Percentiles rank a stretch among this genome's conserved stretches.
Evolutionary conservation across 208 protist genomes (phyloP).

Genomic region (Leishmania turanica): DNA sequence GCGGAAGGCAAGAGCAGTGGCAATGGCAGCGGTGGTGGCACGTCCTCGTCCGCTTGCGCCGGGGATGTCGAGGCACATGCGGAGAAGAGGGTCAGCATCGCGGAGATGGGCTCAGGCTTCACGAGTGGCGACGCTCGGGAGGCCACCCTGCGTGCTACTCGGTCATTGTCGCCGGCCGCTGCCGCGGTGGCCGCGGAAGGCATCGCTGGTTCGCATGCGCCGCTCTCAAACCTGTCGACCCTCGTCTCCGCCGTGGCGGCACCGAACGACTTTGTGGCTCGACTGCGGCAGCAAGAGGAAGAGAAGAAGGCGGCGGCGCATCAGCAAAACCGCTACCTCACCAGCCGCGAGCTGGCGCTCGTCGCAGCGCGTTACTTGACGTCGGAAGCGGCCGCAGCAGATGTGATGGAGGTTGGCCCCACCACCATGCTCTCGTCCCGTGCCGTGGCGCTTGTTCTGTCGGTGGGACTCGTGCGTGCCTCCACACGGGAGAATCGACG

Average conservation of each 20-base stretch:
- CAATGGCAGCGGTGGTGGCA: not conserved
- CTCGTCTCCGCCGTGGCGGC: slow-evolving; percentile 21
- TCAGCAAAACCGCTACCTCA: slow-evolving; percentile 28
- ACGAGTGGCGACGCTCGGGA: slow-evolving; percentile 14
- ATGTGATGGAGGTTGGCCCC: slow-evolving; percentile 14
- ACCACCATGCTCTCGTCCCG: slow-evolving; percentile 10
- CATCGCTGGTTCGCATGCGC: not conserved
- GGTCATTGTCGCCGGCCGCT: slow-evolving; percentile 7
- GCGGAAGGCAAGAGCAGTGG: not conserved
- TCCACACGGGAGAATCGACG: slow-evolving; percentile 20
- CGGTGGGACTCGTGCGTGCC: slow-evolving; percentile 28
- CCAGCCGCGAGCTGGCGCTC: slow-evolving; percentile 10
- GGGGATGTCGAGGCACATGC: slow-evolving; percentile 1
- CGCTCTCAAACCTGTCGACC: slow-evolving; percentile 22
- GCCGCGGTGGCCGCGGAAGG: slow-evolving; percentile 1
- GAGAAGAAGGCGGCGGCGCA: slow-evolving; percentile 17
- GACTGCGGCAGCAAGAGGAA: slow-evolving; percentile 25
- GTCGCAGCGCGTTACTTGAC: slow-evolving; percentile 23
- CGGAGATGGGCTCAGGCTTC: slow-evolving; percentile 13
- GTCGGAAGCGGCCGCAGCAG: slow-evolving; percentile 10
- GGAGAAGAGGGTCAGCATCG: slow-evolving; percentile 14
- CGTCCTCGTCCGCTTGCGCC: not conserved
- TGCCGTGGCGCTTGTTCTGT: slow-evolving; percentile 15
- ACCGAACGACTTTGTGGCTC: slow-evolving; percentile 23
- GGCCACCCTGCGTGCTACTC: slow-evolving; percentile 7